Conservation (phyloP, 805 yeast species). For the Yarrowia porcina region DNA sequence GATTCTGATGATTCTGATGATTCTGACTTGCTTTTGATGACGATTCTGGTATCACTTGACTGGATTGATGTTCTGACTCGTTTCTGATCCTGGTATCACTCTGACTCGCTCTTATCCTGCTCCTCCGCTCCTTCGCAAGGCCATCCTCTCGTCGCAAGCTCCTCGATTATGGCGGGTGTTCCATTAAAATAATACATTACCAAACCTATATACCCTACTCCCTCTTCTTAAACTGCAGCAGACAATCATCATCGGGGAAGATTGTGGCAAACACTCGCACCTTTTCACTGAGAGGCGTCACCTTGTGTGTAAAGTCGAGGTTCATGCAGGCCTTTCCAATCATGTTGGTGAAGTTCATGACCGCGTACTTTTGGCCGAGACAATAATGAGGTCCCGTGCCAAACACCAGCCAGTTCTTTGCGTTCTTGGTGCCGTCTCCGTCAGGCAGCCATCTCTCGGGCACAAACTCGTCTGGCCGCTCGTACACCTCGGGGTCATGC, state of each 20-base stretch:
- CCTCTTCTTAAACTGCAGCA: conserved; percentile 54
- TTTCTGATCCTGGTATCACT: too few relatives aligned
- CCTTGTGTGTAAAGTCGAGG: conserved; percentile 76
- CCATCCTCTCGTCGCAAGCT: conserved; percentile 8
- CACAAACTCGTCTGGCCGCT: conserved; percentile 86
- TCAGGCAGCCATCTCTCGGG: conserved; percentile 93
- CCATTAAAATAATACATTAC: conserved; percentile 1
- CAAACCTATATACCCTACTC: conserved; percentile 13
- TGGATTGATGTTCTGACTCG: too few relatives aligned
- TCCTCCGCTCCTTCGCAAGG: too few relatives aligned
- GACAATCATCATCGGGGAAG: conserved; percentile 94
- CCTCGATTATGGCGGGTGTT: background rate
- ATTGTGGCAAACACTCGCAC: conserved; percentile 96
- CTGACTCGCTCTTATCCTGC: too few relatives aligned
- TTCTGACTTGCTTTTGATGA: too few relatives aligned
- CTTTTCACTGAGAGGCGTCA: conserved; percentile 82
- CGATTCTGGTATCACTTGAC: too few relatives aligned
- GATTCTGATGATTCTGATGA: too few relatives aligned
- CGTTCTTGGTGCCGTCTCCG: conserved; percentile 67
- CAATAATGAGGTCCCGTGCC: conserved; percentile 98
- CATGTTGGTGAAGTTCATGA: conserved; percentile 82
- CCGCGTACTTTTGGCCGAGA: conserved; percentile 89
- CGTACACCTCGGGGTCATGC: conserved; percentile 96
- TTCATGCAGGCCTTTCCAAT: conserved; percentile 86
- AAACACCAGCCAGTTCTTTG: conserved; percentile 92